Percentiles rank a stretch among this genome's conserved stretches.
Evolutionary conservation across 495 filamentous ascomycete species (phyloP).

Genomic region (Penicillium turbatum): DNA sequence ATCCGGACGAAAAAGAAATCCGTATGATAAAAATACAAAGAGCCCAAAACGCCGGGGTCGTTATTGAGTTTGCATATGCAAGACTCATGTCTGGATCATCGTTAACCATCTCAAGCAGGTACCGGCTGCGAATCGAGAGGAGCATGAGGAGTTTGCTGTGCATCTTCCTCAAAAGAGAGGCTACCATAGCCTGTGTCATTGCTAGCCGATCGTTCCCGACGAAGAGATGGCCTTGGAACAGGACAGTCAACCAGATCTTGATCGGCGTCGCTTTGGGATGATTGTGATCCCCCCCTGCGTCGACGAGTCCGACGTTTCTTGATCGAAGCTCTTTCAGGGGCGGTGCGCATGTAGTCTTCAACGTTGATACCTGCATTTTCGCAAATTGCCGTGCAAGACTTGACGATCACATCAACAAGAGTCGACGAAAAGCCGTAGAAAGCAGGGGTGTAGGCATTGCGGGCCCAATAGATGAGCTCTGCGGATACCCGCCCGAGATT

Average conservation of each 20-base stretch:
- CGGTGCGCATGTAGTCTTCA: conserved; percentile 26
- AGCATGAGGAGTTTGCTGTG: conserved; percentile 1
- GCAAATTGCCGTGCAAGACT: conserved; percentile 39
- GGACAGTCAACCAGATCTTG: conserved; percentile 13
- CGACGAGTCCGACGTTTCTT: conserved; percentile 14
- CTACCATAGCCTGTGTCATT: conserved; percentile 35
- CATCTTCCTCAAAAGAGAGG: conserved; percentile 27
- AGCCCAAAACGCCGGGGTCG: conserved; percentile 7
- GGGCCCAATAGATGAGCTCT: conserved; percentile 46
- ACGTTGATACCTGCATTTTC: conserved; percentile 38
- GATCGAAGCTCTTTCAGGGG: conserved; percentile 4
- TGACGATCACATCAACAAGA: conserved; percentile 38
- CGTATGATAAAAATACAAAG: conserved; percentile 8
- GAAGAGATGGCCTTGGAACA: conserved; percentile 11
- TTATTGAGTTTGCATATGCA: not conserved
- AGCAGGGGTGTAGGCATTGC: conserved; percentile 45
- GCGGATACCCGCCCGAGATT: conserved; percentile 41
- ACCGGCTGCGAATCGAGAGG: conserved; percentile 10
- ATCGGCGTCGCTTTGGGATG: conserved; percentile 21
- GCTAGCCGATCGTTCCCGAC: conserved; percentile 23
- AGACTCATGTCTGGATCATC: not conserved
- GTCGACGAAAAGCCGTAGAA: conserved; percentile 43
- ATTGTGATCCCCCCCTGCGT: conserved; percentile 18
- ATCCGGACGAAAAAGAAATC: not conserved
- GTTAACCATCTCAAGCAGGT: not conserved